Percentiles rank a stretch among this genome's conserved stretches.
Conservation (phyloP, 768 basidiomycete species). For the Postia placenta region DNA sequence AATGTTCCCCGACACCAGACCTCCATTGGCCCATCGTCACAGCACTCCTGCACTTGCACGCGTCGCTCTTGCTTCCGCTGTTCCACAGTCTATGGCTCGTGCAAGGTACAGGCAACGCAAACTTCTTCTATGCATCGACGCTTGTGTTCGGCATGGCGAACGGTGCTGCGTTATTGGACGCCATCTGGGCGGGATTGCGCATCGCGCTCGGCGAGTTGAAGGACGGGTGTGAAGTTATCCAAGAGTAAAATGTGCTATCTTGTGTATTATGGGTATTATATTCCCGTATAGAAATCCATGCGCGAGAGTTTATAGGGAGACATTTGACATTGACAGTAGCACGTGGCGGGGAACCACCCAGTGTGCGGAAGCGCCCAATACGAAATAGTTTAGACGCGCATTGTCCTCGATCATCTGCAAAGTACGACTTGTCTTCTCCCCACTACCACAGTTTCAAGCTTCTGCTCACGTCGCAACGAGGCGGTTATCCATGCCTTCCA, state of each 20-base stretch:
- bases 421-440: too few species aligned
- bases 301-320: too few species aligned
- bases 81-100: constrained; percentile 90
- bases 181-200: constrained; percentile 76
- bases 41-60: constrained; percentile 74
- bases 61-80: constrained; percentile 79
- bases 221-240: constrained; percentile 51
- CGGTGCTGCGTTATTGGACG: constrained; percentile 79
- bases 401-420: too few species aligned
- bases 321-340: too few species aligned
- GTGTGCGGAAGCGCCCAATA: too few species aligned
- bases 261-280: too few species aligned
- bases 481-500: too few species aligned
- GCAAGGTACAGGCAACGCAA: constrained; percentile 93
- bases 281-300: too few species aligned
- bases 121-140: constrained; percentile 96
- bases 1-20: constrained; percentile 40
- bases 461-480: too few species aligned
- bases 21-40: constrained; percentile 84
- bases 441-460: too few species aligned
- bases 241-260: constrained; percentile 47
- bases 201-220: constrained; percentile 56
- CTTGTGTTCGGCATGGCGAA: constrained; percentile 88
- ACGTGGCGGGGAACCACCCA: too few species aligned
- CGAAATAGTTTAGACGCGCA: too few species aligned